Evolutionary conservation across 108 stramenopile genomes (phyloP), one percentile per base, ranked within the genome.

Genomic region (Hondaea fermentalgiana): DNA sequence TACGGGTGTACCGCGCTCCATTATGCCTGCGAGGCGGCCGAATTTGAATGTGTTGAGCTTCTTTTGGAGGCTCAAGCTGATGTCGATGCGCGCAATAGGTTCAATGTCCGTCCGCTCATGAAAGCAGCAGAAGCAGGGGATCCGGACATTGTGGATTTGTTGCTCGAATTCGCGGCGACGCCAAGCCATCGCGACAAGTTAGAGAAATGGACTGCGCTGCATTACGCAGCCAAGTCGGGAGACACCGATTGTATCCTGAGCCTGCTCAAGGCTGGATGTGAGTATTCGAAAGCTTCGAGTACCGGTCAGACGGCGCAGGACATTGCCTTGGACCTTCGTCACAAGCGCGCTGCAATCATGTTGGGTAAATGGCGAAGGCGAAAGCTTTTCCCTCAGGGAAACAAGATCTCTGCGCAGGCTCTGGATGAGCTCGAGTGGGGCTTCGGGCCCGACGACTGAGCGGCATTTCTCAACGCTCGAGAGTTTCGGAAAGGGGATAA

Each of bases 201-300:
- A 17, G 76, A 83, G 76, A 83, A 83, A 45, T 83, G 76, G 76
- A 53, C 76, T 23, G 76, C 76, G 10, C 76, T 83, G n/a, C 76
- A 83, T 35, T 83, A 83, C 51, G 76, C 76, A 12, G 76, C 76
- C 45, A 83, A 83, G 51, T 53, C 45, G n/a, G 76, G 76, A 8
- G 76, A 83, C 51, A 53, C 51, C 6, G 76, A 83, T 2, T 53
- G 76, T 23, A 53, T 83, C 4, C 49, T 83, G 19, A 53, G 45
- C 1, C 51, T 83, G 12, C 51, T 83, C 49, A 83, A 83, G 49
- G 51, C 45, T 12, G 76, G 76, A 3, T 53, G 49, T 12, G 49
- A 83, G 10, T 83, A 83, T 53, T 43, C 45, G 17, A 53, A 4
- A 23, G 4, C 49, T 12, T 83, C 76, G 14, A 83, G 76, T 35